Base-by-base conservation (phyloP, 306 rosid genomes). In the Medicago arabica region DNA sequence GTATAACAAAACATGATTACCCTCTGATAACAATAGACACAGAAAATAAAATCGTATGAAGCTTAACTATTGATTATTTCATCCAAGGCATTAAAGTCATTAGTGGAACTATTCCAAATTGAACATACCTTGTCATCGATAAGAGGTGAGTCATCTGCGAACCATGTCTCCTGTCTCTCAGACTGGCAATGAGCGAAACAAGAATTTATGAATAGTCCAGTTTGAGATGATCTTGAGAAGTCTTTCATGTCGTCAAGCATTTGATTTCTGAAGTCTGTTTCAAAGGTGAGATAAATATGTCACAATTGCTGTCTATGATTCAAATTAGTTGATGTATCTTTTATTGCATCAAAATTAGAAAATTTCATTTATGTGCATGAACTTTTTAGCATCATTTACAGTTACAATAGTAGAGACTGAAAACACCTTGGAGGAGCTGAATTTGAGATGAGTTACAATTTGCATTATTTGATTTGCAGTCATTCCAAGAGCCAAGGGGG, bases 101-200 rank as follows among this genome's bases (percentile, higher is more conserved):
- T 4, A 2, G 16, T 58, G 5, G 67, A 66, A 47, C 41, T 11
- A 23, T 58, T 62, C 44, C 15, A 25, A 15, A 43, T 34, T 15
- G 63, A 81, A 74, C 76, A 53, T 85, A 90, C 98, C 97, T 81
- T 87, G 81, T 84, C 82, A 47, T 41, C 86, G 23, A 89, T 47
- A 14, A 88, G 80, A 77, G 98, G 98, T 75, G 97, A 93, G 75
- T 91, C 84, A 82, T 85, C 86, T 7, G 98, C 89, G 17, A 89
- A 89, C 98, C 98, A 93, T 1, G 93, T 85, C 72, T 86, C 98
- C 68, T 88, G 98, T 85, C 97, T 89, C 89, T 91, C 98, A 36
- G 98, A 91, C 74, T 93, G 98, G 81, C 98, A 93, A 81, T 93
- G 97, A 78, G 98, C 91, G 82, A 93, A 93, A 82, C 97, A 93